Conservation (phyloP, 2,329 filamentous ascomycete species). For the Falciphora oryzae region DNA sequence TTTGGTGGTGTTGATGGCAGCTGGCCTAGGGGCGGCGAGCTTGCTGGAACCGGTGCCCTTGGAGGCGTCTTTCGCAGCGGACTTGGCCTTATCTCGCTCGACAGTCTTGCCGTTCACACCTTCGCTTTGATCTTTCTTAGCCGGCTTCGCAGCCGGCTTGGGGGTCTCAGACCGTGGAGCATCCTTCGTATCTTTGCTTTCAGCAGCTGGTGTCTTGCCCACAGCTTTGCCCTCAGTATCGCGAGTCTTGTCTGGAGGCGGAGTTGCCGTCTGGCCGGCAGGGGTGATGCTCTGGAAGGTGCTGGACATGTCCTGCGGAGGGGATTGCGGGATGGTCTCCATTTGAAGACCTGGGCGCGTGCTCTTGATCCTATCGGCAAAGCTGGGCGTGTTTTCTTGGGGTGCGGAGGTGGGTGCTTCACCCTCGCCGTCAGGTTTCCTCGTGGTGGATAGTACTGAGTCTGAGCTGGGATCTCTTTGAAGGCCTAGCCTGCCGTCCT, state of each 20-base stretch:
- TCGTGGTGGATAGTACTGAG: slow-evolving; percentile 30
- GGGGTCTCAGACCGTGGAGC: too few relatives aligned
- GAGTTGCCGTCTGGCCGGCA: background rate
- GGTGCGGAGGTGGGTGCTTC: slow-evolving; percentile 31
- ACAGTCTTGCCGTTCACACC: slow-evolving; percentile 5
- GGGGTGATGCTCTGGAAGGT: background rate
- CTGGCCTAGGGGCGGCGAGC: too few relatives aligned
- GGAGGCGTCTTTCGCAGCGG: slow-evolving; percentile 8
- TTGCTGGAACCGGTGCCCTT: slow-evolving; percentile 3
- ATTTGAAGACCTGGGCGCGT: slow-evolving; percentile 27
- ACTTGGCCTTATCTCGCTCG: slow-evolving; percentile 7
- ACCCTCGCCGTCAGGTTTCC: slow-evolving; percentile 32
- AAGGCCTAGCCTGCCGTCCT: slow-evolving; percentile 52
- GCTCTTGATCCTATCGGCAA: slow-evolving; percentile 25
- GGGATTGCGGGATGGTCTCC: slow-evolving; percentile 38
- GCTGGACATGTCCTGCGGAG: slow-evolving; percentile 21
- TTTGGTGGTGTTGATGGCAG: slow-evolving; percentile 20
- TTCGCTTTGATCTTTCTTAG: slow-evolving; percentile 1
- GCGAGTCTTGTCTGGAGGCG: too few relatives aligned
- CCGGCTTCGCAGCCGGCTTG: background rate
- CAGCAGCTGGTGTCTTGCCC: slow-evolving; percentile 1
- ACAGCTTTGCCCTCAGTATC: background rate
- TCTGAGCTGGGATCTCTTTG: slow-evolving; percentile 39
- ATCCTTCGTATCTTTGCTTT: too few relatives aligned
- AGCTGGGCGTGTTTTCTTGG: slow-evolving; percentile 33